phyloP scores from a whole-genome alignment of 2,329 filamentous ascomycete genomes.

The Colletotrichum sp. region DNA sequence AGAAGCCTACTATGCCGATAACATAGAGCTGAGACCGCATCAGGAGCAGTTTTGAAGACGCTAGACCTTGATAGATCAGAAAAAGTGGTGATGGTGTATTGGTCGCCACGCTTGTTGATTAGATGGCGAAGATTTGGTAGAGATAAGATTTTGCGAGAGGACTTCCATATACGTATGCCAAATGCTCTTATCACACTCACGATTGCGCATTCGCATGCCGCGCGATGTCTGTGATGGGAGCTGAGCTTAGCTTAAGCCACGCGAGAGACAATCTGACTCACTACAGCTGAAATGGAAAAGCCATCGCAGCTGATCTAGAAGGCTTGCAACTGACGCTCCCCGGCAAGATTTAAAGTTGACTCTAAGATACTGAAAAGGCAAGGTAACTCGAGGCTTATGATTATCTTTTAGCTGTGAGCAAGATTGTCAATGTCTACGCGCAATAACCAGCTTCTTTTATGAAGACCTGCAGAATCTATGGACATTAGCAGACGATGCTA shows the following conservation, averaged over 20 bases:
- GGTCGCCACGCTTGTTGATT: background rate
- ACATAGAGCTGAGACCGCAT: background rate
- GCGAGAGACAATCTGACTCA: background rate
- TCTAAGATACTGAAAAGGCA: background rate
- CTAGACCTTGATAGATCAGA: background rate
- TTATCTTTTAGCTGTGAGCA: background rate
- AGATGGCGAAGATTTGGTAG: background rate
- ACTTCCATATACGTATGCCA: background rate
- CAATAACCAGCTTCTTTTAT: background rate
- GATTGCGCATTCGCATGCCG: background rate
- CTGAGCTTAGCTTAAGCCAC: background rate
- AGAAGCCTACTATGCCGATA: background rate
- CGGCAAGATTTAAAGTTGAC: background rate
- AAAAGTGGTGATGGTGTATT: background rate
- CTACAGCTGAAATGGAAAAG: background rate
- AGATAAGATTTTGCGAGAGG: background rate
- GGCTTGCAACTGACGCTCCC: background rate
- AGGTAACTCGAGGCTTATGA: background rate
- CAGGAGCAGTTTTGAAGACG: background rate
- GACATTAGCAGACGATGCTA: rapidly evolving
- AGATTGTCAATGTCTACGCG: background rate
- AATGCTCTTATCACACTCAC: background rate
- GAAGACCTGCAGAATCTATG: background rate
- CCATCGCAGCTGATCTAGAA: background rate
- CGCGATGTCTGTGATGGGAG: background rate